Evolutionary conservation across 345 rosid genomes (phyloP).

Genomic region (Excoecaria agallocha): DNA sequence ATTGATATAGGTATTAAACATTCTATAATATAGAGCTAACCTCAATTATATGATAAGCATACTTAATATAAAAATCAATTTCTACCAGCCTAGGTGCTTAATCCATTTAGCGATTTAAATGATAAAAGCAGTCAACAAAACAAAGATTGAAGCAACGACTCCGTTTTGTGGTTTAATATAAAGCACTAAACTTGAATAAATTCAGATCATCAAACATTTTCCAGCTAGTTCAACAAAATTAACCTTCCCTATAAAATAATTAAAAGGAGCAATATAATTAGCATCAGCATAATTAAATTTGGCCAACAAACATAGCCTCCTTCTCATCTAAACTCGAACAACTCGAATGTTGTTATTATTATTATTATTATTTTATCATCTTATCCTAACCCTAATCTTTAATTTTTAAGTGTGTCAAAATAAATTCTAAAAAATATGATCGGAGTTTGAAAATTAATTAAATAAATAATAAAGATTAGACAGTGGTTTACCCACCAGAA

Average conservation of each 20-base stretch:
- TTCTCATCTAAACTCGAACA: constrained; percentile 23
- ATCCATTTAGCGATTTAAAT: not conserved
- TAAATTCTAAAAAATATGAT: not conserved
- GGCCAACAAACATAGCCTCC: constrained; percentile 47
- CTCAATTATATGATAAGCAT: no score
- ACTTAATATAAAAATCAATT: no score
- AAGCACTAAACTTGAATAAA: not conserved
- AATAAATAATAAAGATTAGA: not conserved
- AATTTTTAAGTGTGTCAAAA: no score
- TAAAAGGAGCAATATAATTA: not conserved
- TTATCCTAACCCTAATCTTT: no score
- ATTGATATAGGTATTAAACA: no score
- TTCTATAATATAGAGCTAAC: no score
- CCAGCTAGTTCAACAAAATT: not conserved
- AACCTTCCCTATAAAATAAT: no score
- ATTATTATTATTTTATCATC: no score
- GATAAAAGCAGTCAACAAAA: not conserved
- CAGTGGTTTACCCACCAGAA: constrained; percentile 40
- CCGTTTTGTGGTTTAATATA: not conserved
- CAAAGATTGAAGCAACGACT: not conserved
- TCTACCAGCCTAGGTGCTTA: not conserved
- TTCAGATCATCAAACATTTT: not conserved
- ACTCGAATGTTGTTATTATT: not conserved
- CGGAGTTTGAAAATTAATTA: not conserved
- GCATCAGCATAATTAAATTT: constrained; percentile 27